These are phyloP conservation scores for Cichorium intybus DNA, from an alignment of 140 eudicot species.

Conservation along the genomic window DNA sequence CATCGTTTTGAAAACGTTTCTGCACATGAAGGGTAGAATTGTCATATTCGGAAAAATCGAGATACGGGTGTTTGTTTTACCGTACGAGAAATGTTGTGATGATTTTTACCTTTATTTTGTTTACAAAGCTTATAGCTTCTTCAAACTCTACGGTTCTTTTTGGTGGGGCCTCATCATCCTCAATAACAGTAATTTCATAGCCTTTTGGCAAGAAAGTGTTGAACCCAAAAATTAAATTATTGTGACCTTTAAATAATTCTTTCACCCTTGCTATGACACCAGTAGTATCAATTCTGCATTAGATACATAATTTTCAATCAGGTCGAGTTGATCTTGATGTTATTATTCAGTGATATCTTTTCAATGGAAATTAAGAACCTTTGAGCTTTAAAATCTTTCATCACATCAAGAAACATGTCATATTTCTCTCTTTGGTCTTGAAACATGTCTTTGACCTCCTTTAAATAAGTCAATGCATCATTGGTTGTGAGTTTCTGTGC, in stretches of 20 bases:
- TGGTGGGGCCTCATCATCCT: constrained; percentile 70
- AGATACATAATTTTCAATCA: constrained; percentile 11
- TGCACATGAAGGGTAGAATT: constrained; percentile 28
- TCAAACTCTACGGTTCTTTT: constrained; percentile 86
- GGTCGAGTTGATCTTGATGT: background rate
- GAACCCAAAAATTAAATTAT: constrained; percentile 72
- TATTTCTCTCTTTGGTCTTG: constrained; percentile 80
- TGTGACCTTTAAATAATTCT: constrained; percentile 84
- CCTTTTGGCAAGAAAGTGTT: constrained; percentile 93
- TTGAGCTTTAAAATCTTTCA: constrained; percentile 90
- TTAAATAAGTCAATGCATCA: constrained; percentile 75
- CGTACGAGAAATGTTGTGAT: background rate
- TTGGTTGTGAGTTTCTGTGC: constrained; percentile 81
- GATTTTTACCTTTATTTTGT: constrained; percentile 73
- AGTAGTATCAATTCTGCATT: constrained; percentile 77
- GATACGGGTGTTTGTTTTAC: background rate
- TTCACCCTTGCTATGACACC: constrained; percentile 91
- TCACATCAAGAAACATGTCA: constrained; percentile 79
- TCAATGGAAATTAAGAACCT: constrained; percentile 37
- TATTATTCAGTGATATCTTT: background rate
- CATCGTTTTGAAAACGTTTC: constrained; percentile 67
- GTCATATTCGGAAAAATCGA: background rate
- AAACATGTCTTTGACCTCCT: constrained; percentile 90
- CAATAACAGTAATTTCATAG: constrained; percentile 80
- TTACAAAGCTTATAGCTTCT: constrained; percentile 83